Evolutionary conservation across 139 green algal species (phyloP), one percentile per base, ranked within the genome.

Genomic region (Tetraselmis chui): DNA sequence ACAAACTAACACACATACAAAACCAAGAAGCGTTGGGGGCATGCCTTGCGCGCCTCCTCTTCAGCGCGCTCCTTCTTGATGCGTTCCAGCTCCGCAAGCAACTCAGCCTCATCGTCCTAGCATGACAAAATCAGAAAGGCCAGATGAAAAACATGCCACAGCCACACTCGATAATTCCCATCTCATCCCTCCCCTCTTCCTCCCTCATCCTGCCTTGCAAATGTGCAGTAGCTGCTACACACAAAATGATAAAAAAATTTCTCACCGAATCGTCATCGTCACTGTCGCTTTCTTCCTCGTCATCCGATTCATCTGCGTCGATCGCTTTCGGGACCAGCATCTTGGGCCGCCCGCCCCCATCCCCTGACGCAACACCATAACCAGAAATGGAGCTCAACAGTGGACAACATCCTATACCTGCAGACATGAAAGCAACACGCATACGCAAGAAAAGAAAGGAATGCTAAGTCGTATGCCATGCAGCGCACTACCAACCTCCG

Each of bases 11-110:
- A n/a, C n/a, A n/a, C n/a, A n/a, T n/a, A n/a, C n/a, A n/a, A n/a
- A n/a, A n/a, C n/a, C n/a, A n/a, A n/a, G n/a, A 18, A 5, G 45
- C 45, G 45, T 18, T 67, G 11, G 45, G 45, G n/a, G 82, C 80
- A 29, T 83, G 81, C 86, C 81, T 91, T 91, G 23, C 86, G 80
- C 59, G 85, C 84, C 32, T 85, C 88, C 82, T 97, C 94, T 78
- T 92, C 89, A 1, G 89, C 93, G 22, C 93, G 84, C 85, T 99
- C 96, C 45, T 88, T 90, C 79, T 98, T 98, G 79, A 99, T 99
- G 27, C 94, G 86, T 59, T 95, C 94, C 78, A 99, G 91, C 91
- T 99, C 96, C 32, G 90, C 92, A 76, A 98, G 78, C 81, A 99
- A 85, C 89, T 95, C 95, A 0, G 93, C 95, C 87, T 98, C 95